These are phyloP conservation scores for Phytophthora europaea DNA, from an alignment of 352 stramenopile species.

Conservation along the genomic window DNA sequence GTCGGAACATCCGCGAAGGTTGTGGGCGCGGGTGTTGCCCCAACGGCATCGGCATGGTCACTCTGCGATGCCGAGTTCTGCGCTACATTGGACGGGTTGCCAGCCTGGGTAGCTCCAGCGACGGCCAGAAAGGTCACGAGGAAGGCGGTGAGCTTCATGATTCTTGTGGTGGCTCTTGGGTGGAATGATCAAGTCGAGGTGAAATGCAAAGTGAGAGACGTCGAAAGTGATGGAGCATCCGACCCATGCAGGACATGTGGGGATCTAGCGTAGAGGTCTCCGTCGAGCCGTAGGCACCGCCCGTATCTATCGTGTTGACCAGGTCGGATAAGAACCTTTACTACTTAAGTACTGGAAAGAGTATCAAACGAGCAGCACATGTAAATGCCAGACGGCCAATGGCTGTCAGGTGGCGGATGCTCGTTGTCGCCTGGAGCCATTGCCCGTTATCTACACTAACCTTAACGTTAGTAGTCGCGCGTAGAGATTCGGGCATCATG, in stretches of 20 bases:
- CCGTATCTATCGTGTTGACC: slow-evolving; percentile 36
- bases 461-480: background rate
- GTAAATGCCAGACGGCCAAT: slow-evolving; percentile 26
- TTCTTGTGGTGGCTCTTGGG: slow-evolving; percentile 15
- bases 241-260: background rate
- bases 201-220: slow-evolving; percentile 41
- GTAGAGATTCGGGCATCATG: slow-evolving; percentile 14
- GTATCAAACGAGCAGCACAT: background rate
- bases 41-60: slow-evolving; percentile 5
- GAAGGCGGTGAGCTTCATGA: slow-evolving; percentile 57
- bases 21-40: slow-evolving; percentile 23
- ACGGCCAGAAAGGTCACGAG: slow-evolving; percentile 43
- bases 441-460: background rate
- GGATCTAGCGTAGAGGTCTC: slow-evolving; percentile 20
- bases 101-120: slow-evolving; percentile 31
- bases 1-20: slow-evolving; percentile 19
- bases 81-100: slow-evolving; percentile 17
- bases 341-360: slow-evolving; percentile 4
- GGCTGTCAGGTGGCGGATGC: slow-evolving; percentile 16
- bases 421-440: slow-evolving; percentile 13
- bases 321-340: slow-evolving; percentile 39
- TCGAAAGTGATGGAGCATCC: slow-evolving; percentile 4
- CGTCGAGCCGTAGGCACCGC: background rate
- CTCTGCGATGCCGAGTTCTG: slow-evolving; percentile 28
- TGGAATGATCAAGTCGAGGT: slow-evolving; percentile 30